Evolutionary conservation across 2,329 filamentous ascomycete genomes (phyloP), one percentile per base, ranked within the genome.

Genomic region (Graphilbum ipis-grandicollis): DNA sequence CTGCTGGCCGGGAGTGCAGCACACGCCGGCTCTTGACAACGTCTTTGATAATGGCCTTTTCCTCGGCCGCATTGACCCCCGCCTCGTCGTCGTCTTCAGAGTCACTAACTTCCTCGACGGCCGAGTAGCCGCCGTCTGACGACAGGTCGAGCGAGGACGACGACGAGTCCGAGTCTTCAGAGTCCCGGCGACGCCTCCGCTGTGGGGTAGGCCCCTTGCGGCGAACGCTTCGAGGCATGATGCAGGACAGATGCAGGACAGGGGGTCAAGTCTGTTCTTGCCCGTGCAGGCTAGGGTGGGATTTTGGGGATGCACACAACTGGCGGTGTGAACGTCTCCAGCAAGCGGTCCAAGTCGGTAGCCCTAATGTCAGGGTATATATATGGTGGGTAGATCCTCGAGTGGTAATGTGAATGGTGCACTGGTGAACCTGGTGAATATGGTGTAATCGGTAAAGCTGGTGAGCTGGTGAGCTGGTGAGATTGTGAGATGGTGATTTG

Each of bases 21-120:
- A 38, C 53, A 48, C 54, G 48, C 45, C 44, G 48, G 42, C 53
- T 52, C 29, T 57, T 52, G 22, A 52, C 52, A 45, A 53, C 50
- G 43, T 54, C 56, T 44, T 64, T 56, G 40, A 81, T 62, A 43
- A 86, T 82, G 47, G 77, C 71, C 54, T 75, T 67, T 60, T 85
- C 81, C 68, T 90, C 82, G 62, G 74, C 68, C 64, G 75, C 71
- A 50, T 79, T 70, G 39, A 88, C 72, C 64, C 81, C 72, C 45
- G 80, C 72, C 54, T 88, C 78, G 53, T 88, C 81, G 44, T 83
- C 77, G 43, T 86, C 70, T 37, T 70, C 81, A 10, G 73, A 77
- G 47, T 86, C 81, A 46, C 71, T 81, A 42, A 92, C 78, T 35
- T 84, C 72, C 51, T 88, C 80, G 41, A 92, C 77, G 28, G 66